These are phyloP conservation scores for Nicotiana rustica DNA, from an alignment of 305 asterid genomes.

Conservation along the genomic window DNA sequence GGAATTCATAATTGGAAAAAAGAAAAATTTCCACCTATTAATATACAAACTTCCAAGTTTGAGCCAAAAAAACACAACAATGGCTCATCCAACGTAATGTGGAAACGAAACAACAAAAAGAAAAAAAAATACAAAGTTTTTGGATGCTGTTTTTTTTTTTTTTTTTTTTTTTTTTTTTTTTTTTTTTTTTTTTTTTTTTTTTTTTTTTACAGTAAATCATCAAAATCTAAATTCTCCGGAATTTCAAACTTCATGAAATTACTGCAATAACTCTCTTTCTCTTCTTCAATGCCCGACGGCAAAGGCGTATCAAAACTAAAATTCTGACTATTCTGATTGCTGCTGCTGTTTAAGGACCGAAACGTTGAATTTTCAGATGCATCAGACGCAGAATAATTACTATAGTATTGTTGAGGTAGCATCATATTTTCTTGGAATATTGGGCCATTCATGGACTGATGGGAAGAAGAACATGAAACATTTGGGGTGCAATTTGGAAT, in stretches of 20 bases:
- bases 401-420: constrained; percentile 3
- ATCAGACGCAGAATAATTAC: background rate
- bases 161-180: background rate
- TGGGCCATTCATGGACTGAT: constrained; percentile 29
- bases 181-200: no score
- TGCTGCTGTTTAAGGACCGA: constrained; percentile 1
- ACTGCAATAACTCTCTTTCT: constrained; percentile 34
- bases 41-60: background rate
- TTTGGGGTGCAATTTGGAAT: constrained; percentile 28
- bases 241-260: constrained; percentile 35
- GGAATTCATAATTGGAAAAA: background rate
- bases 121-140: background rate
- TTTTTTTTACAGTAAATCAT: constrained; percentile 29
- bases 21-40: background rate
- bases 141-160: no score
- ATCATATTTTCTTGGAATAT: constrained; percentile 26
- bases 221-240: constrained; percentile 29
- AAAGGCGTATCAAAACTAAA: constrained; percentile 28
- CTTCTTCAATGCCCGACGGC: constrained; percentile 33
- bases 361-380: constrained; percentile 19
- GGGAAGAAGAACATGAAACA: constrained; percentile 32
- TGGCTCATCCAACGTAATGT: background rate
- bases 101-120: background rate
- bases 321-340: constrained; percentile 18
- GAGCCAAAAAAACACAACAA: background rate